Percentiles rank a stretch among this genome's conserved stretches.
Evolutionary conservation across 2,329 filamentous ascomycete genomes (phyloP).

Genomic region (Colletotrichum sp.): DNA sequence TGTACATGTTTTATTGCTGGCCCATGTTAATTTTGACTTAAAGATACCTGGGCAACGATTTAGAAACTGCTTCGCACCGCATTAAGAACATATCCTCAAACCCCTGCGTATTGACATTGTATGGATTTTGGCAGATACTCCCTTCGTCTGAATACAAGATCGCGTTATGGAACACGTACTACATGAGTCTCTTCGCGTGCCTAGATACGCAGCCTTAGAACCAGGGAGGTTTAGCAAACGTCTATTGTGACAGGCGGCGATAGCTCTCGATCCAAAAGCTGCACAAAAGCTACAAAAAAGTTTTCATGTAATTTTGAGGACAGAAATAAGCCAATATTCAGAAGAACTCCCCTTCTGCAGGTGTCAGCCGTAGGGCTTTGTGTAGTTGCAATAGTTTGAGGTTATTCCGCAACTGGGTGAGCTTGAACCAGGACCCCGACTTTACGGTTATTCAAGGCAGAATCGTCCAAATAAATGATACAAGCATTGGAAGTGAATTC

Average conservation of each 20-base stretch:
- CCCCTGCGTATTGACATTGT: not conserved
- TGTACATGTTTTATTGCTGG: not conserved
- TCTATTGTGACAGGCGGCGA: not conserved
- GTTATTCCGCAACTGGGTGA: not conserved
- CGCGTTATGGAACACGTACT: not conserved
- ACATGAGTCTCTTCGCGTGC: not conserved
- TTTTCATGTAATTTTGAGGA: not conserved
- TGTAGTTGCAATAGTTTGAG: not conserved
- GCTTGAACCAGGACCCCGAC: not conserved
- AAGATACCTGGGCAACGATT: not conserved
- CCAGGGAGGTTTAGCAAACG: not conserved
- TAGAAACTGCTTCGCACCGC: not conserved
- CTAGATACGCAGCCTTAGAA: not conserved
- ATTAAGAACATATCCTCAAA: not conserved
- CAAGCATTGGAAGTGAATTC: not conserved
- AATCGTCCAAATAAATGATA: not conserved
- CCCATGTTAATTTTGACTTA: rapidly evolving
- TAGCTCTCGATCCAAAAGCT: not conserved
- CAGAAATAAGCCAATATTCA: not conserved
- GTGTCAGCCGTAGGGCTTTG: not conserved
- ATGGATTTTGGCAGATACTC: not conserved
- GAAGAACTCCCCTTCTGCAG: rapidly evolving
- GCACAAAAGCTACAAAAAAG: not conserved
- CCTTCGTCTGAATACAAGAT: not conserved
- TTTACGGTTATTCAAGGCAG: not conserved